Base-by-base conservation (phyloP, 2,329 filamentous ascomycete species). In the Pyricularia sp. region DNA sequence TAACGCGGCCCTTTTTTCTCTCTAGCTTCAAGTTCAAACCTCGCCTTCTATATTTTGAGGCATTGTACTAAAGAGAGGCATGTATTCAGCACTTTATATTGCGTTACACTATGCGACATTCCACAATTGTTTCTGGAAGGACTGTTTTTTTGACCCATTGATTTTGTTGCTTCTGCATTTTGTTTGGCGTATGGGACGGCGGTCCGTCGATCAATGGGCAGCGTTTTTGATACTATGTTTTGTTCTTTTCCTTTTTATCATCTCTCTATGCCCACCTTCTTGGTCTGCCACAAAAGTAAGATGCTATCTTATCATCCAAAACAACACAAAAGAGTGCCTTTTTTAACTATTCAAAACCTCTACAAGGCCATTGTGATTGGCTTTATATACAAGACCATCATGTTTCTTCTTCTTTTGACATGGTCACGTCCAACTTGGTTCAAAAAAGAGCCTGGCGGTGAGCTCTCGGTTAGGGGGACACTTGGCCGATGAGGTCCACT, bases 51-150 rank as follows among this genome's bases (percentile, higher is more conserved):
- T 28, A 28, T 17, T 63, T 63, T 63, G 25, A 17, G 14, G 25
- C 2, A 26, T 17, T 30, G 14, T 20, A 30, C 25, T 28, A 12
- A 30, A 63, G 25, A 71, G 17, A 69, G 72, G 68, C 71, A 26
- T 65, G 64, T 63, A 28, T 63, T 61, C n/a, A 63, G 23, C 26
- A 63, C 59, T 63, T 26, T 31, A 30, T 63, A 63, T 20, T 63
- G 59, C 59, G 59, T 63, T 63, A 63, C 59, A 26, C 23, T 28
- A 28, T 20, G 25, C 25, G 10, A 28, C 6, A 63, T 63, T 63
- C 28, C 25, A 63, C 59, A 63, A 26, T 58, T 65, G 31, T 66
- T 23, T 33, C 58, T 11, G 14, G 14, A 61, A 28, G 50, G 42
- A 42, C 33, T 63, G 2, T 42, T 50, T 42, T 6, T 61, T 59